Evolutionary conservation across 129 eudicot species (phyloP).

Genomic region (Artemisia argyi): DNA sequence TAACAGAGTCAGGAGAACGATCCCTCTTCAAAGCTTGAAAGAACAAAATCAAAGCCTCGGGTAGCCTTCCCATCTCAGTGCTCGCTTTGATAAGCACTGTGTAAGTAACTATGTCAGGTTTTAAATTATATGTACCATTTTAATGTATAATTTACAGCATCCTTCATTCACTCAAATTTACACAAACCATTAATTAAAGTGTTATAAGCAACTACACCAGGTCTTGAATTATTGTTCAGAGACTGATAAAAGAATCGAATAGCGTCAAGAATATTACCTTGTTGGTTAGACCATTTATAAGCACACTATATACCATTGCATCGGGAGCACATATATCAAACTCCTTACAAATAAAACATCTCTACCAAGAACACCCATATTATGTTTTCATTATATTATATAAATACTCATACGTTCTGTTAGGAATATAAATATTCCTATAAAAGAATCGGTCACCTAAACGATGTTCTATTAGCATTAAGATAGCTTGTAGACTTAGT

Average conservation of each 20-base stretch:
- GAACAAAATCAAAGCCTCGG: conserved; percentile 45
- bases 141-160: conserved; percentile 46
- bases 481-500: too few species aligned
- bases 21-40: conserved; percentile 48
- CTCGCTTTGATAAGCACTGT: conserved; percentile 56
- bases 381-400: too few species aligned
- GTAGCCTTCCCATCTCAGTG: conserved; percentile 33
- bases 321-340: too few species aligned
- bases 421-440: too few species aligned
- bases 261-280: conserved; percentile 51
- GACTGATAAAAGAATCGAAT: conserved; percentile 51
- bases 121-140: conserved; percentile 36
- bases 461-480: too few species aligned
- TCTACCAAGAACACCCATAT: too few species aligned
- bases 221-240: conserved; percentile 34
- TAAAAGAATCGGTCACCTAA: too few species aligned
- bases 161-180: conserved; percentile 43
- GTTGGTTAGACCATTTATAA: conserved; percentile 61
- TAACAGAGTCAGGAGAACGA: conserved; percentile 48
- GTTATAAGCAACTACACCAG: conserved; percentile 44
- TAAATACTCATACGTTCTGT: too few species aligned
- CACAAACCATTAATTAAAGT: conserved; percentile 57
- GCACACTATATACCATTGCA: conserved; percentile 36
- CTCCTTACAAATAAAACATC: too few species aligned
- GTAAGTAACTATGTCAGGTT: conserved; percentile 59